phyloP scores from a whole-genome alignment of 306 rosid genomes.

The Quercus ilex region DNA sequence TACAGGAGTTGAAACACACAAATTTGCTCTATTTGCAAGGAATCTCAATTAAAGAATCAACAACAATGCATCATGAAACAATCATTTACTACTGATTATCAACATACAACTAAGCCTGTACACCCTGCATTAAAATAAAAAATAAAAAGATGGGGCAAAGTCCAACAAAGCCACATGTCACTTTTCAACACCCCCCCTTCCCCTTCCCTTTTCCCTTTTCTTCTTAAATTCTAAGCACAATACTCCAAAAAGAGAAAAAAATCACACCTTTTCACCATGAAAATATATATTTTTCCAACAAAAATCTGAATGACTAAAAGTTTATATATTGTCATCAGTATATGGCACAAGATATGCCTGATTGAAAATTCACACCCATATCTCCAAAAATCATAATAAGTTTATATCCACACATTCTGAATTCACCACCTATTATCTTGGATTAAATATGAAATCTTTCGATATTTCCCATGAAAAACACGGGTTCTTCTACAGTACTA shows the following conservation, averaged over 20 bases:
- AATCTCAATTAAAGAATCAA: not conserved
- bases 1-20: not conserved
- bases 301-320: not conserved
- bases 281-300: not conserved
- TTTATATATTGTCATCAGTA: not conserved
- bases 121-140: not conserved
- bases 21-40: not conserved
- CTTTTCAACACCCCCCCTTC: not conserved
- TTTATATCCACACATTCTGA: not conserved
- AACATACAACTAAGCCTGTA: not conserved
- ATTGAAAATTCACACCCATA: not conserved
- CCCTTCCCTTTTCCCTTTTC: fast-evolving
- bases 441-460: not conserved
- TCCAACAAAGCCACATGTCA: not conserved
- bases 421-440: not conserved
- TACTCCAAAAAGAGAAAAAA: too few relatives aligned
- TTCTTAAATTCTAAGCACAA: not conserved
- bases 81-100: not conserved
- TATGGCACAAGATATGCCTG: not conserved
- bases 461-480: too few relatives aligned
- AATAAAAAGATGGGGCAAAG: not conserved
- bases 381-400: not conserved
- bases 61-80: not conserved
- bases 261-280: not conserved
- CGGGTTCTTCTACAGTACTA: too few relatives aligned